phyloP scores from a whole-genome alignment of 176 grass and related monocot genomes.

The Calamus simplicifolius region DNA sequence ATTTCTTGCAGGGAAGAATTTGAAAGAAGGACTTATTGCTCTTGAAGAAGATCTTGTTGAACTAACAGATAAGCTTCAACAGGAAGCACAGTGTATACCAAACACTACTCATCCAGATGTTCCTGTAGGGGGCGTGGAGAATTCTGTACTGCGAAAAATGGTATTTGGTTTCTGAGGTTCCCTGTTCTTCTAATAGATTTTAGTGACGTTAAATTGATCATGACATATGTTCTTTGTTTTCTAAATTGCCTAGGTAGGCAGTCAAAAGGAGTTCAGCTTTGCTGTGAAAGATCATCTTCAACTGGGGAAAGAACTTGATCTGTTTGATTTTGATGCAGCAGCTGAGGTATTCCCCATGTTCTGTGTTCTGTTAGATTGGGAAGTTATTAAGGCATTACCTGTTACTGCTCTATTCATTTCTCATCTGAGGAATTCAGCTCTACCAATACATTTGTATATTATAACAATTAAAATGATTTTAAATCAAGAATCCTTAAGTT shows the following conservation, averaged over 20 bases:
- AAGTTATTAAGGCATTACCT: too few relatives aligned
- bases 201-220: background rate
- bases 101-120: constrained; percentile 84
- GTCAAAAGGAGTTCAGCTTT: constrained; percentile 68
- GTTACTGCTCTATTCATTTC: too few relatives aligned
- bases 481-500: too few relatives aligned
- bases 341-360: constrained; percentile 45
- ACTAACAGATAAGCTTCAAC: constrained; percentile 72
- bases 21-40: constrained; percentile 80
- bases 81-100: constrained; percentile 89
- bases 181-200: too few relatives aligned
- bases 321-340: constrained; percentile 96
- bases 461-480: too few relatives aligned
- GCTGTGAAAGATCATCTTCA: constrained; percentile 81
- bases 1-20: constrained; percentile 56
- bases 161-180: constrained; percentile 14
- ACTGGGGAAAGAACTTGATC: constrained; percentile 84
- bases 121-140: constrained; percentile 70
- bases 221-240: constrained; percentile 14
- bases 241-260: constrained; percentile 54
- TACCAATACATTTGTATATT: too few relatives aligned
- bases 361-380: too few relatives aligned
- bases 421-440: too few relatives aligned
- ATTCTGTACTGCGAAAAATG: constrained; percentile 68
- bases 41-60: constrained; percentile 88